phyloP scores from a whole-genome alignment of 2,329 filamentous ascomycete genomes.

The Xylaria sp. region DNA sequence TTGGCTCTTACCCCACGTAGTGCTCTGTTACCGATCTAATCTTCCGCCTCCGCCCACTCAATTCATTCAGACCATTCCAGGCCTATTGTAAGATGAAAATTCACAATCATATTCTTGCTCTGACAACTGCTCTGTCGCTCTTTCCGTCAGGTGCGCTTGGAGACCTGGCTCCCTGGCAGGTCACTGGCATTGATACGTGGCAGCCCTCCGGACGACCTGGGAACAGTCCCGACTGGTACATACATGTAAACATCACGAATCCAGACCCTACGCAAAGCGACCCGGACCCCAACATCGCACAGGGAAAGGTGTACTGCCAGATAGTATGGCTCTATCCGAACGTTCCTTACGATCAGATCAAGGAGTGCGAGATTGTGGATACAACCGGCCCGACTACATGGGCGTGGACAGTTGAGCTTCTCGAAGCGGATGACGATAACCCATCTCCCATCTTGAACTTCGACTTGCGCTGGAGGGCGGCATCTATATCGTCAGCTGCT shows the following conservation, averaged over 20 bases:
- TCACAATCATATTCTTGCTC: neutral
- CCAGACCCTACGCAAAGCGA: slow-evolving; percentile 34
- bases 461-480: slow-evolving; percentile 32
- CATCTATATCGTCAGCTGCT: slow-evolving; percentile 20
- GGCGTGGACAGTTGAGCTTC: slow-evolving; percentile 38
- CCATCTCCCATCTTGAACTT: slow-evolving; percentile 34
- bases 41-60: neutral
- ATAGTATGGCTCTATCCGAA: slow-evolving; percentile 31
- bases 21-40: neutral
- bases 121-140: slow-evolving; percentile 1
- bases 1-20: neutral
- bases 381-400: slow-evolving; percentile 10
- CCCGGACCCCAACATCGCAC: slow-evolving; percentile 22
- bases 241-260: slow-evolving; percentile 36
- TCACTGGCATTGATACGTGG: slow-evolving; percentile 32
- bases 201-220: slow-evolving; percentile 37
- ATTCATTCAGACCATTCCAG: neutral
- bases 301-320: slow-evolving; percentile 35
- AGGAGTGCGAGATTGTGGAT: slow-evolving; percentile 27
- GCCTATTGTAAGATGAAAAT: neutral
- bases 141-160: neutral
- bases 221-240: slow-evolving; percentile 25
- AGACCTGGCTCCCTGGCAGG: slow-evolving; percentile 34
- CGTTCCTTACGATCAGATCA: slow-evolving; percentile 27
- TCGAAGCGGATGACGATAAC: slow-evolving; percentile 20